phyloP scores from a whole-genome alignment of 2,329 filamentous ascomycete species.

The Chaetomiaceae sp. region DNA sequence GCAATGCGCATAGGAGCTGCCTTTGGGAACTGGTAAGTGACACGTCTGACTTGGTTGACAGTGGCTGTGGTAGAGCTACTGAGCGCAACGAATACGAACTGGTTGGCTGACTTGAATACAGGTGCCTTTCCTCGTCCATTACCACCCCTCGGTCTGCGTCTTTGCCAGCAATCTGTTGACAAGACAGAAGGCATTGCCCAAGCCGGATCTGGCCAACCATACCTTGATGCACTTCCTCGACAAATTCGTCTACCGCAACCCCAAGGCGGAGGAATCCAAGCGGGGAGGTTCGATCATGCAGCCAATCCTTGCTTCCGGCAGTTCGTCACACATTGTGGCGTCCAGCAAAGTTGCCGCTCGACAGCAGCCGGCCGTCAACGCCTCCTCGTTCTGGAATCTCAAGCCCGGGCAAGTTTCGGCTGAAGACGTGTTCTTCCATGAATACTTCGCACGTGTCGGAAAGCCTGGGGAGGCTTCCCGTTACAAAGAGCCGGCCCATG shows the following conservation, averaged over 20 bases:
- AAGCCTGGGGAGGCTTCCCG: constrained; percentile 54
- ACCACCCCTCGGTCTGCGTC: constrained; percentile 86
- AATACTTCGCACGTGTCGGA: constrained; percentile 79
- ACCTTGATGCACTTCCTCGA: constrained; percentile 94
- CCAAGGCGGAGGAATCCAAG: constrained; percentile 63
- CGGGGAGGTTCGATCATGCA: constrained; percentile 96
- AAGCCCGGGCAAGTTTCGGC: constrained; percentile 80
- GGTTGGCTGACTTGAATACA: constrained; percentile 21
- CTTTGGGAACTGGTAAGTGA: constrained; percentile 78
- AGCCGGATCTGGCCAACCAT: constrained; percentile 86
- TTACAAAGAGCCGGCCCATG: constrained; percentile 59
- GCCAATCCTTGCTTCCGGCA: constrained; percentile 58
- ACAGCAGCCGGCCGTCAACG: constrained; percentile 59
- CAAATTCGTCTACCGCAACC: constrained; percentile 95
- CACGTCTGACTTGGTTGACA: no score
- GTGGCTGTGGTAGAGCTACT: no score
- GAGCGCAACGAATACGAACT: neutral
- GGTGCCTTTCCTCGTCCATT: constrained; percentile 71
- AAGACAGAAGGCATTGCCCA: constrained; percentile 68
- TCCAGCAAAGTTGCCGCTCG: constrained; percentile 44
- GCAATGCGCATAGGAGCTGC: constrained; percentile 88
- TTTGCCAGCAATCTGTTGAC: constrained; percentile 70
- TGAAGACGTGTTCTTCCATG: constrained; percentile 97
- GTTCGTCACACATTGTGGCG: constrained; percentile 52
- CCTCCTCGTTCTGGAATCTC: constrained; percentile 85